Evolutionary conservation across 495 filamentous ascomycete species (phyloP).

Genomic region (Daldinia loculata): DNA sequence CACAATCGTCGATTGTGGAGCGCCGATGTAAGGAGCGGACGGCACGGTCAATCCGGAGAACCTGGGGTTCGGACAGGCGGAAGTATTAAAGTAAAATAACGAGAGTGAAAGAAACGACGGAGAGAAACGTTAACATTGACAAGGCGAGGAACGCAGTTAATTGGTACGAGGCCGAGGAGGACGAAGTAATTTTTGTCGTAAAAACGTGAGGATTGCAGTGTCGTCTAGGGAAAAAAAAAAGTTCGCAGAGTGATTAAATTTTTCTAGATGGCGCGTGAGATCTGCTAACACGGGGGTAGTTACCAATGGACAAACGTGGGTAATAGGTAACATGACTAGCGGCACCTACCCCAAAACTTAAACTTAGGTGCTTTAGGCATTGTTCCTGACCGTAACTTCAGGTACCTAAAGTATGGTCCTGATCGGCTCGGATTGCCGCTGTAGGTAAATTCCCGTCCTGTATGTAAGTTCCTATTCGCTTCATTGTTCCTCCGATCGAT

Average conservation of each 20-base stretch:
- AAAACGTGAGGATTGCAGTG: neutral
- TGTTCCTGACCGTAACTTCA: conserved; percentile 2
- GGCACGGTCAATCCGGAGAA: conserved; percentile 24
- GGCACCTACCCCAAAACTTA: conserved; percentile 30
- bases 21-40: conserved; percentile 27
- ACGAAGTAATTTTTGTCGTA: neutral
- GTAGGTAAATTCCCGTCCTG: conserved; percentile 26
- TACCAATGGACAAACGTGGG: conserved; percentile 12
- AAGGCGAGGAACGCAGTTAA: conserved; percentile 1
- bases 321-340: conserved; percentile 30
- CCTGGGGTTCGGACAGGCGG: conserved; percentile 20
- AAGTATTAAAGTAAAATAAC: conserved; percentile 23
- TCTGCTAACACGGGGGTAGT: conserved; percentile 9
- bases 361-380: neutral
- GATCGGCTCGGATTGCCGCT: conserved; percentile 24
- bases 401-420: neutral
- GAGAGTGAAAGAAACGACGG: conserved; percentile 17
- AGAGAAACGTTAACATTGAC: conserved; percentile 19
- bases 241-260: conserved; percentile 41
- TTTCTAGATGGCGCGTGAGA: conserved; percentile 28
- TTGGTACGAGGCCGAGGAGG: conserved; percentile 6
- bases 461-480: conserved; percentile 29
- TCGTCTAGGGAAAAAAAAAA: conserved; percentile 11
- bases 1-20: conserved; percentile 34
- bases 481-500: conserved; percentile 31